A percentile compares a stretch with the other conserved stretches of the same genome.
Conservation (phyloP, 2,329 filamentous ascomycete species). For the Fusarium falciforme region DNA sequence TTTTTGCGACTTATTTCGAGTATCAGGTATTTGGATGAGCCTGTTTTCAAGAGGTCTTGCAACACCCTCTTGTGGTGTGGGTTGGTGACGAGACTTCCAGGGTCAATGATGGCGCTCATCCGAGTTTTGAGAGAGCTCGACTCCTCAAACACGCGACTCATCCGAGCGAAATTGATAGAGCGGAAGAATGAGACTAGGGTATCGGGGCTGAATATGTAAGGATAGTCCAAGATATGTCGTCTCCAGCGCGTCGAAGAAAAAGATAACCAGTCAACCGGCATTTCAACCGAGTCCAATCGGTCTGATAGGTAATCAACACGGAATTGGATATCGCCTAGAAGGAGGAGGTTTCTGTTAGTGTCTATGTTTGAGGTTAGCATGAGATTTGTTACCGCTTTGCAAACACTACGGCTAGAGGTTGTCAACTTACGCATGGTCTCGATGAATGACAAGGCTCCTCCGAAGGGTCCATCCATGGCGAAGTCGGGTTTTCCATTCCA, state of each 20-base stretch:
- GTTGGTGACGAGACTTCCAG: constrained; percentile 66
- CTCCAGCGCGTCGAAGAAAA: constrained; percentile 70
- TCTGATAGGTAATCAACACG: constrained; percentile 81
- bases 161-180: constrained; percentile 85
- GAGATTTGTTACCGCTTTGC: background rate
- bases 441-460: constrained; percentile 81
- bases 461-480: constrained; percentile 76
- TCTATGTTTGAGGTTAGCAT: constrained; percentile 56
- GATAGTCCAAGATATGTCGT: constrained; percentile 81
- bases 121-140: constrained; percentile 68
- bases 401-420: background rate
- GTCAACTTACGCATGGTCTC: constrained; percentile 73
- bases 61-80: constrained; percentile 70
- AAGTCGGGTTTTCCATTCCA: constrained; percentile 84
- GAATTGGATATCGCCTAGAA: constrained; percentile 77
- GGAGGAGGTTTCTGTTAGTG: constrained; percentile 70
- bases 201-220: constrained; percentile 81
- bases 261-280: constrained; percentile 78
- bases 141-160: constrained; percentile 83
- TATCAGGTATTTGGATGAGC: constrained; percentile 77
- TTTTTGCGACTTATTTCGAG: constrained; percentile 75
- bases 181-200: constrained; percentile 86
- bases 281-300: constrained; percentile 77
- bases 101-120: constrained; percentile 66
- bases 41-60: constrained; percentile 71